Percentiles rank a stretch among this genome's conserved stretches.
Evolutionary conservation across 225 moss, liverwort and hornwort genomes (phyloP).

Genomic region (Climacium dendroides): DNA sequence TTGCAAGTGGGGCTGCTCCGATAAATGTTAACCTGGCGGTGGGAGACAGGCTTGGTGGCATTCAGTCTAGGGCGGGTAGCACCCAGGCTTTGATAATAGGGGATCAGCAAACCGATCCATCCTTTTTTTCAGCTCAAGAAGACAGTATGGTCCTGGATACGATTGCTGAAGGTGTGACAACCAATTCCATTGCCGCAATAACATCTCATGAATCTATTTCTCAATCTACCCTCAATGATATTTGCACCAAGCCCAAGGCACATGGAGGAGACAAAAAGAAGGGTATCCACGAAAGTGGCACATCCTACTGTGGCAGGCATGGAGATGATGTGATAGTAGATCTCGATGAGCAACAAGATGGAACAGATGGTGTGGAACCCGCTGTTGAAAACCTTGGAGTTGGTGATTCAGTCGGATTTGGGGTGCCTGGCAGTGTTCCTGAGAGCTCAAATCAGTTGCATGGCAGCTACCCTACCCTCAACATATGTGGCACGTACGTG

Average conservation of each 20-base stretch:
- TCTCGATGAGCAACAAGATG: slow-evolving; percentile 38
- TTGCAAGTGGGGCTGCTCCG: slow-evolving; percentile 27
- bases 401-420: slow-evolving; percentile 14
- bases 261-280: slow-evolving; percentile 36
- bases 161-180: slow-evolving; percentile 32
- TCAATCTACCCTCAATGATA: slow-evolving; percentile 36
- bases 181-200: slow-evolving; percentile 22
- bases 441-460: slow-evolving; percentile 24
- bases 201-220: slow-evolving; percentile 44
- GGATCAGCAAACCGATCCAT: slow-evolving; percentile 41
- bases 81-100: slow-evolving; percentile 35
- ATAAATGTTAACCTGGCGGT: slow-evolving; percentile 17
- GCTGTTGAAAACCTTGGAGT: slow-evolving; percentile 14
- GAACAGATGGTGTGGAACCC: slow-evolving; percentile 23
- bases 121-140: slow-evolving; percentile 44
- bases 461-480: slow-evolving; percentile 7
- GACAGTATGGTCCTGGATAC: slow-evolving; percentile 41
- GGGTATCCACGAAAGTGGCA: slow-evolving; percentile 22
- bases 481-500: slow-evolving; percentile 25
- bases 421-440: slow-evolving; percentile 12
- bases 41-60: slow-evolving; percentile 25
- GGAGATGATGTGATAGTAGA: slow-evolving; percentile 21
- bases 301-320: slow-evolving; percentile 24
- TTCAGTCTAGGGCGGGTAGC: slow-evolving; percentile 41
- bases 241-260: slow-evolving; percentile 31